Conservation (phyloP, 805 yeast species). For the Yarrowia sp. region DNA sequence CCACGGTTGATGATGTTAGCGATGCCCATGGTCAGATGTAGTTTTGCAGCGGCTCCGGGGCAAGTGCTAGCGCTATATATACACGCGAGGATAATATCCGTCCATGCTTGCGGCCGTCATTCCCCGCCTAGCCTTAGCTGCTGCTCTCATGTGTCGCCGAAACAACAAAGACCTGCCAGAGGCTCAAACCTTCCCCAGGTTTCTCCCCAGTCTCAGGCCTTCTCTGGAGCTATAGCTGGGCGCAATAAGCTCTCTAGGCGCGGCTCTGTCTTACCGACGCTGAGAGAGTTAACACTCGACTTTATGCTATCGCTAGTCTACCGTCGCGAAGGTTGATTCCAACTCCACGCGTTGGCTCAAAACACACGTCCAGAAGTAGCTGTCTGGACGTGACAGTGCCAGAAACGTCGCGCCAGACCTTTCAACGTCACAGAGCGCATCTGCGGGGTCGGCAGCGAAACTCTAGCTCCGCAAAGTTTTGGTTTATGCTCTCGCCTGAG, state of each 20-base stretch:
- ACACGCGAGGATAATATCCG: neutral
- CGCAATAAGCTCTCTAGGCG: neutral
- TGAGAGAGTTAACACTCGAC: too few relatives aligned
- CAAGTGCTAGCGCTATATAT: neutral
- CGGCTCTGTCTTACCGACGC: neutral
- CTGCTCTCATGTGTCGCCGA: neutral
- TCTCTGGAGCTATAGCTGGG: neutral
- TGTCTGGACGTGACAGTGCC: too few relatives aligned
- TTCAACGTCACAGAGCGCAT: neutral
- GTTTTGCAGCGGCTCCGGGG: neutral
- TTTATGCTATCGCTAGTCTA: too few relatives aligned
- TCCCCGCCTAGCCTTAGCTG: neutral
- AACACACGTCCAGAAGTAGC: too few relatives aligned
- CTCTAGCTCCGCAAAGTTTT: neutral
- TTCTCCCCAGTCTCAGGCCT: neutral
- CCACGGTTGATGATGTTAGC: slow-evolving; percentile 25
- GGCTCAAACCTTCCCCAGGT: slow-evolving; percentile 5
- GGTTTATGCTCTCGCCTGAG: neutral
- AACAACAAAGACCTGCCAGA: neutral
- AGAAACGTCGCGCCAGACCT: neutral
- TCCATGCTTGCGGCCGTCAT: neutral
- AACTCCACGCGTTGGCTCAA: too few relatives aligned
- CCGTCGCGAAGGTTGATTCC: too few relatives aligned
- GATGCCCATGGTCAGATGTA: neutral
- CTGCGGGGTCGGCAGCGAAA: neutral